Base-by-base conservation (phyloP, 2,329 filamentous ascomycete species). In the Stagonosporopsis chrysanthemi region DNA sequence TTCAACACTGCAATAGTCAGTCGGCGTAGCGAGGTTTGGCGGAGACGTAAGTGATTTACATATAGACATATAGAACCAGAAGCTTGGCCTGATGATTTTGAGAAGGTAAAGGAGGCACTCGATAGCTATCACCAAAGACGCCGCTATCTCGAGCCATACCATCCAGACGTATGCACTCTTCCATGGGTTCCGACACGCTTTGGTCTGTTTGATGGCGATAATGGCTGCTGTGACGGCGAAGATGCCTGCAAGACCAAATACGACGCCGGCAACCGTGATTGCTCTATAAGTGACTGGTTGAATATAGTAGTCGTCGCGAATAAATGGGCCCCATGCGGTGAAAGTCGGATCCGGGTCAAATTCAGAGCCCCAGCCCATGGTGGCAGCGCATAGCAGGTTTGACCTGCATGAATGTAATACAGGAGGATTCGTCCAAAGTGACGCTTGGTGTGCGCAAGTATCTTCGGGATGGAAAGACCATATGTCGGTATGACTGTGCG, bases 81-180 rank as follows among this genome's bases (percentile, higher is more conserved):
- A 74, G 40, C 74, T 76, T 3, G 72, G 72, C 39, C 63, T 58
- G 41, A 77, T 69, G 3, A 65, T 40, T 31, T 69, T 63, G 24
- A 69, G 23, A 11, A 78, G 50, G 47, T 70, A 73, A 14, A 77
- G 44, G 54, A 71, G 65, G 49, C 73, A 74, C 24, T 80, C 69
- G 24, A 80, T 54, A 4, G 69, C 72, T 39, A 82, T 80, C 14
- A 70, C 65, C 7, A 80, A 61, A 24, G 76, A 81, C 3, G 79
- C 79, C 3, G 71, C 15, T 7, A 81, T 72, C 64, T 82, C 81
- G 6, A 75, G 51, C 80, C 81, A 82, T 47, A 82, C 74, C 77
- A 82, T 78, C 71, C 76, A 78, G 0, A 82, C 71, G 52, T 81
- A 82, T 0, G 66, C 60, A 46, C 78, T 80, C 15, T 60, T 62